phyloP scores from a whole-genome alignment of 257 asterid genomes.

The Solanum clarkiae region DNA sequence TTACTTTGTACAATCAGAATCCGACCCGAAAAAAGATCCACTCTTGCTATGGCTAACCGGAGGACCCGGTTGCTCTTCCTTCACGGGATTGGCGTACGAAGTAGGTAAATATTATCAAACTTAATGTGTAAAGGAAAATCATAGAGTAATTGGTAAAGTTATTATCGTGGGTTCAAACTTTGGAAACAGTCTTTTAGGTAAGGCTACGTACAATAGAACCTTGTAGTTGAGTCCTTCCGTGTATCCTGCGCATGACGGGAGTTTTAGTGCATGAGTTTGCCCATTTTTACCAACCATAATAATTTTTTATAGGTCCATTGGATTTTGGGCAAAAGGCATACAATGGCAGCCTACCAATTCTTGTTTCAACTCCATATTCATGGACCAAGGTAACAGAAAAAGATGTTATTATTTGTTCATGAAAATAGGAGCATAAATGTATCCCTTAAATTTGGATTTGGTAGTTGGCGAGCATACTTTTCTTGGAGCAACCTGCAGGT shows the following conservation, averaged over 20 bases:
- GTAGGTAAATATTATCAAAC: neutral
- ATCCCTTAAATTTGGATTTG: neutral
- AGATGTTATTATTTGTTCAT: neutral
- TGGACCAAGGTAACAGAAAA: slow-evolving; percentile 45
- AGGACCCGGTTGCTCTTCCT: slow-evolving; percentile 26
- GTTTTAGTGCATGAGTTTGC: too few species aligned
- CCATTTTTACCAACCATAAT: neutral
- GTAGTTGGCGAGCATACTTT: slow-evolving; percentile 15
- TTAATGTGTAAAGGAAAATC: too few species aligned
- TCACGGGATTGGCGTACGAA: slow-evolving; percentile 6
- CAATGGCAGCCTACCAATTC: slow-evolving; percentile 36
- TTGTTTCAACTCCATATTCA: slow-evolving; percentile 32
- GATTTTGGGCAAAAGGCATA: slow-evolving; percentile 16
- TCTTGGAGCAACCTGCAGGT: slow-evolving; percentile 14
- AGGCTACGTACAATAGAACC: too few species aligned
- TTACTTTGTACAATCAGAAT: slow-evolving; percentile 19
- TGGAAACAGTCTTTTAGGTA: too few species aligned
- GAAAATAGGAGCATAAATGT: neutral
- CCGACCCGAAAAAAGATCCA: slow-evolving; percentile 13
- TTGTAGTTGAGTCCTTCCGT: too few species aligned
- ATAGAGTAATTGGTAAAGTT: too few species aligned
- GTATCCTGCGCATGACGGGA: too few species aligned
- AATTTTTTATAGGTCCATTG: slow-evolving; percentile 29
- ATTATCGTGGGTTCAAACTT: too few species aligned
- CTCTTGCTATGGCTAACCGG: slow-evolving; percentile 22